phyloP scores from a whole-genome alignment of 306 rosid species.

The Ziziphus jujuba region DNA sequence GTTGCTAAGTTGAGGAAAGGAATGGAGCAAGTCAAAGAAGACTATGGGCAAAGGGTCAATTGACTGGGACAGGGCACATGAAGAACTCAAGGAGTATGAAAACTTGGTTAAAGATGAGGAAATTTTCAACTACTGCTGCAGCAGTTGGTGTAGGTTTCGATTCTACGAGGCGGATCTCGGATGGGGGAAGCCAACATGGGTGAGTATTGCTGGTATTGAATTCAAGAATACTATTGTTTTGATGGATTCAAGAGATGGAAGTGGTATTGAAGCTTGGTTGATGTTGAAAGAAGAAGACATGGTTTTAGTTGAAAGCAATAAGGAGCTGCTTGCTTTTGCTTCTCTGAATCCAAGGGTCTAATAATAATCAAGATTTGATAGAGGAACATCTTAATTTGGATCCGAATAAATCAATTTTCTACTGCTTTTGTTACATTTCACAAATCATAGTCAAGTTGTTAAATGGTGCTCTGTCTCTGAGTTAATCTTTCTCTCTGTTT shows the following conservation, averaged over 20 bases:
- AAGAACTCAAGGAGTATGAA: conserved; percentile 5
- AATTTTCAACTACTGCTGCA: conserved; percentile 10
- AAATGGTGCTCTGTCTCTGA: too few relatives aligned
- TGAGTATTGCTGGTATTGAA: conserved; percentile 2
- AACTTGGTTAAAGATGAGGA: neutral
- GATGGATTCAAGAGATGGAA: conserved; percentile 25
- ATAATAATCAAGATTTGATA: too few relatives aligned
- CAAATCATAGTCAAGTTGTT: too few relatives aligned
- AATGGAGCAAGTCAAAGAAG: conserved; percentile 4
- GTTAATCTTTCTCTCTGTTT: too few relatives aligned
- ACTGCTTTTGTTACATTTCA: too few relatives aligned
- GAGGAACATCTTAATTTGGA: too few relatives aligned
- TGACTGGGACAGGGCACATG: neutral
- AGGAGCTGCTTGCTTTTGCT: conserved; percentile 20
- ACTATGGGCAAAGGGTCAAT: neutral
- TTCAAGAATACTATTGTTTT: conserved; percentile 11
- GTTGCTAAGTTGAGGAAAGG: conserved; percentile 10
- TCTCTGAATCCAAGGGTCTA: neutral
- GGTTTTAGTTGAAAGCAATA: conserved; percentile 15
- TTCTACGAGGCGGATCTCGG: conserved; percentile 29
- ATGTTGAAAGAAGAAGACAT: conserved; percentile 5
- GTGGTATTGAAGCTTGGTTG: conserved; percentile 28
- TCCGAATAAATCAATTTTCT: too few relatives aligned
- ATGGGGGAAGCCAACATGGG: conserved; percentile 41
- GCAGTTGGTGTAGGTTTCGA: conserved; percentile 26